Evolutionary conservation across 2,329 filamentous ascomycete species (phyloP).

Genomic region (Aspergillus chevalieri): DNA sequence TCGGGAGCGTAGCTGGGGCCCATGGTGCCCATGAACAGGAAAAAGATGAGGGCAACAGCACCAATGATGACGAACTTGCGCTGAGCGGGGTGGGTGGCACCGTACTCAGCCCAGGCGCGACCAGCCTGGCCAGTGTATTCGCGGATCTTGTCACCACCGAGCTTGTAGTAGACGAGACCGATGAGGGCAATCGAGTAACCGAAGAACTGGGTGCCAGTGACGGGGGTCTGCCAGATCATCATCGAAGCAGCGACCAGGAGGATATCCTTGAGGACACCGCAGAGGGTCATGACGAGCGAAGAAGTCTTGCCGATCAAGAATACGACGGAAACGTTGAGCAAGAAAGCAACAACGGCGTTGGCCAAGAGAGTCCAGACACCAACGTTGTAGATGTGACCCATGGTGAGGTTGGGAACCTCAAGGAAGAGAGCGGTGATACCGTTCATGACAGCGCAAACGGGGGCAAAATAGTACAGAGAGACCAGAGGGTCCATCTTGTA

Average conservation of each 20-base stretch:
- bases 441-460: slow-evolving; percentile 78
- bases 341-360: slow-evolving; percentile 73
- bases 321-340: slow-evolving; percentile 78
- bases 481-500: slow-evolving; percentile 87
- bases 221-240: slow-evolving; percentile 68
- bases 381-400: slow-evolving; percentile 59
- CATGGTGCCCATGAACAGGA: slow-evolving; percentile 60
- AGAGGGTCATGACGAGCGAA: slow-evolving; percentile 76
- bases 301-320: slow-evolving; percentile 85
- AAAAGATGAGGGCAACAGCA: slow-evolving; percentile 59
- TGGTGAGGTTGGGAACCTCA: slow-evolving; percentile 62
- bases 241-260: slow-evolving; percentile 72
- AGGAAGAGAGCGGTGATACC: slow-evolving; percentile 60
- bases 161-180: slow-evolving; percentile 63
- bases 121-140: slow-evolving; percentile 66
- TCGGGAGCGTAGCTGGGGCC: slow-evolving; percentile 48
- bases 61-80: slow-evolving; percentile 71
- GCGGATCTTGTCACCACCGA: slow-evolving; percentile 71
- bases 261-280: slow-evolving; percentile 82
- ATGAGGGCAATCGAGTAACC: slow-evolving; percentile 69
- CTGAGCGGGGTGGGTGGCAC: slow-evolving; percentile 65
- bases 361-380: slow-evolving; percentile 61
- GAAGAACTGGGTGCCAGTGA: slow-evolving; percentile 64
- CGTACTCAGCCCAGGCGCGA: slow-evolving; percentile 82
- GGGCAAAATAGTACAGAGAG: slow-evolving; percentile 84